Evolutionary conservation across 352 stramenopile genomes (phyloP), one percentile per base, ranked within the genome.

Genomic region (Phytophthora foliorum): DNA sequence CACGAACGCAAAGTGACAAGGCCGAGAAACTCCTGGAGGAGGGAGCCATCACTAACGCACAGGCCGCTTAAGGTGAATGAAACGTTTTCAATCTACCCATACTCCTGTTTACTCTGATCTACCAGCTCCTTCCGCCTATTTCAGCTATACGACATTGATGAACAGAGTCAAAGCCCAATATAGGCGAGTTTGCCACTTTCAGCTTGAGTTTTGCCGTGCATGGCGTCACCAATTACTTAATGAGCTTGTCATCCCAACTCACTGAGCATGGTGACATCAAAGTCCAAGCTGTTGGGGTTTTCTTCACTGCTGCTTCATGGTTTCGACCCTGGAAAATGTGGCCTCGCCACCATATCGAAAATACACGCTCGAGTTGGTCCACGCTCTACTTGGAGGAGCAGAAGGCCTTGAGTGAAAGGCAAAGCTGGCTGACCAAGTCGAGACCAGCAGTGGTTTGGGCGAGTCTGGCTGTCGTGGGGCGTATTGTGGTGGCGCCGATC

Each of bases 401-500:
- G 39, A 45, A 45, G 16, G n/a, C 17, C 4, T 6, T 45, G 39
- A 21, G 22, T 17, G 21, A 50, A 21, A 27, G 50, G 14, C 22
- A 52, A 16, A 16, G 13, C 16, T 45, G 39, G 39, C 39, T 10
- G 39, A 24, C 4, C 24, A 54, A 57, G 10, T 17, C 34, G 17
- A 46, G 51, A 14, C 52, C 45, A 17, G 65, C 51, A 17, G 38
- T 55, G 19, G 17, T 69, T 6, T 38, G 36, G 21, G 60, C 54
- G 5, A 57, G 31, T 27, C 32, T 74, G 6, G 60, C 67, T 1
- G 52, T 70, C 3, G 24, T 46, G 7, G 66, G 63, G 25, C 52
- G 57, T 14, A 50, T 73, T 14, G 52, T 73, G 6, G 21, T 76
- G 13, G 63, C 68, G 1, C 69, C 63, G 34, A 14, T 66, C 17